Conservation (phyloP, 495 filamentous ascomycete species). For the Talaromyces thailandensis region DNA sequence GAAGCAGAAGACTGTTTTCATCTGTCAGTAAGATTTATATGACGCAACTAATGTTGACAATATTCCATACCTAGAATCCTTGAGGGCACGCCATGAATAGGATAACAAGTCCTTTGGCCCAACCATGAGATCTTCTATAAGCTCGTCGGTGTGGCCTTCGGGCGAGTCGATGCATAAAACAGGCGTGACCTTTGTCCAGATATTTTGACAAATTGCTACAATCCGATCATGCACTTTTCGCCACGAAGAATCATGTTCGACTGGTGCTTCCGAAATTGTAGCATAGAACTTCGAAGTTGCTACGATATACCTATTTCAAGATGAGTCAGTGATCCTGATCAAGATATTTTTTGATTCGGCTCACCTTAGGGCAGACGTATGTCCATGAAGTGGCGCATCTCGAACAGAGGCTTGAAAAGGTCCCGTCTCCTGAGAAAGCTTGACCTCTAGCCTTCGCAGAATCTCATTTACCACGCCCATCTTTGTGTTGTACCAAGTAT, state of each 20-base stretch:
- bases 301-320: conserved; percentile 34
- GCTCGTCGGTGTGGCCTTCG: conserved; percentile 73
- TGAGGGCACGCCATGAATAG: conserved; percentile 86
- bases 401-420: conserved; percentile 53
- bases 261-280: conserved; percentile 15
- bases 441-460: conserved; percentile 43
- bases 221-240: conserved; percentile 46
- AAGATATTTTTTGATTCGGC: conserved; percentile 1
- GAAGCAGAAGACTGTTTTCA: conserved; percentile 43
- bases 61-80: conserved; percentile 68
- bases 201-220: conserved; percentile 42
- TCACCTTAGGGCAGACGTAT: conserved; percentile 57
- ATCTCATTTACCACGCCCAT: conserved; percentile 34
- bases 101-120: conserved; percentile 81
- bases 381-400: conserved; percentile 60
- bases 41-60: background rate
- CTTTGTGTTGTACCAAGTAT: conserved; percentile 29
- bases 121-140: conserved; percentile 56
- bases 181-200: conserved; percentile 67
- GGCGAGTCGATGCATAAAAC: conserved; percentile 87
- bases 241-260: conserved; percentile 16
- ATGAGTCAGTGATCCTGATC: conserved; percentile 14
- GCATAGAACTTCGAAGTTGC: conserved; percentile 28
- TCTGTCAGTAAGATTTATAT: background rate
- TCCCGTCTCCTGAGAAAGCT: conserved; percentile 43